Evolutionary conservation across 768 basidiomycete species (phyloP), one percentile per base, ranked within the genome.

Genomic region (Sporobolomyces phaffii): DNA sequence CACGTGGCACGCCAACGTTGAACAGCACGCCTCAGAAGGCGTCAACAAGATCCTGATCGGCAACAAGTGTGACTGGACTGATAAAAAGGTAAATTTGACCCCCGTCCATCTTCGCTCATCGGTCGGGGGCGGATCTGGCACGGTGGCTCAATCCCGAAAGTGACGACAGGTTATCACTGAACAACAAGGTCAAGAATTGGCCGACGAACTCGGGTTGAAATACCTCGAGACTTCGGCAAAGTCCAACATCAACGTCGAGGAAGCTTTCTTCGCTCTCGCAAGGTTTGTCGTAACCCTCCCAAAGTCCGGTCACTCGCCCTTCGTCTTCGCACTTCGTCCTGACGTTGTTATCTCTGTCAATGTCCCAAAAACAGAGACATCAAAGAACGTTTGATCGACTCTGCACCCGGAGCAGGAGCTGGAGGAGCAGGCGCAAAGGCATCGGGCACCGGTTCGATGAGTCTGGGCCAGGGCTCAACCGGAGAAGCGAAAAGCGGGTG

Each of bases 31-130:
- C 41, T 96, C 94, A 2, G 91, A 98, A 72, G 92, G 91, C 41
- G 96, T 98, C 71, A 98, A 98, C 85, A 98, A 98, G 85, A 90
- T 99, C 68, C 85, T 98, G 58, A 90, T 98, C 72, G 96, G 96
- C 43, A 99, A 99, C 82, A 99, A 99, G 79, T 97, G 89, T 48
- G 96, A 99, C 78, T 96, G 93, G 91, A 86, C 87, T 62, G 94
- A 97, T 79, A 97, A 96, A 81, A 86, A 88, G 72, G 72, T 65
- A 50, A 34, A 11, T 33, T 53, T 13, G n/a, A n/a, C 31, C 14
- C 22, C 9, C 22, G 33, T 33, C 33, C 24, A 36, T 26, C 40
- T n/a, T 31, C 24, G 8, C 51, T 36, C 26, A 22, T n/a, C 56
- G 3, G 13, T 4, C 36, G n/a, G 3, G 2, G 14, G 17, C 3